Evolutionary conservation across 306 rosid species (phyloP).

Genomic region (Geum urbanum): DNA sequence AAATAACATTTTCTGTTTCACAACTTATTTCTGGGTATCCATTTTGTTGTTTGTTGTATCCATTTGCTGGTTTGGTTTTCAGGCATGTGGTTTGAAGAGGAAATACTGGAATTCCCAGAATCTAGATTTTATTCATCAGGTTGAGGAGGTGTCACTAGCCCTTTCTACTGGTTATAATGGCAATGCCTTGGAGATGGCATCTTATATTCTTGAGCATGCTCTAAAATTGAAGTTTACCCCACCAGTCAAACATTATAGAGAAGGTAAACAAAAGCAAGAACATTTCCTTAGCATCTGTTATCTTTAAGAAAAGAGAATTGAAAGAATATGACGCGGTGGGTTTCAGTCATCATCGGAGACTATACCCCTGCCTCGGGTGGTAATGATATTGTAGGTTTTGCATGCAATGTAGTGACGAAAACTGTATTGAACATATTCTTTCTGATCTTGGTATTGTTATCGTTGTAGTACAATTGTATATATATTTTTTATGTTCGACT

Average conservation of each 20-base stretch:
- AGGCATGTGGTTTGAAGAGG: not conserved
- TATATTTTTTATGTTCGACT: not conserved
- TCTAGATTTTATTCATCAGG: not conserved
- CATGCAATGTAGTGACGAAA: not conserved
- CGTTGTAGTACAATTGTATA: not conserved
- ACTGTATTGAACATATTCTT: not conserved
- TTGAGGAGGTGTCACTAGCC: not conserved
- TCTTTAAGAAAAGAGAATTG: not conserved
- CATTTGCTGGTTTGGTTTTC: not conserved
- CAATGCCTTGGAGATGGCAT: no score
- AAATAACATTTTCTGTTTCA: no score
- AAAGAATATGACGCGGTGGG: not conserved
- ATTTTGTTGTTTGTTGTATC: not conserved
- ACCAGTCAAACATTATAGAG: not conserved
- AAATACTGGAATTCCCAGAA: constrained; percentile 5
- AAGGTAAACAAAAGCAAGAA: not conserved
- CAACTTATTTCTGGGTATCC: no score
- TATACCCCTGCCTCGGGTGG: not conserved
- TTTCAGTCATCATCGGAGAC: not conserved
- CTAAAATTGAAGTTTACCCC: no score
- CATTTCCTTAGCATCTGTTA: not conserved
- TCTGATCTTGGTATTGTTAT: not conserved
- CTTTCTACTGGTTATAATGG: not conserved
- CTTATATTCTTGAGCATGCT: no score
- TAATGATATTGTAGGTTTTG: not conserved